Evolutionary conservation across 331 rosid species (phyloP).

Genomic region (Cydonia oblonga): DNA sequence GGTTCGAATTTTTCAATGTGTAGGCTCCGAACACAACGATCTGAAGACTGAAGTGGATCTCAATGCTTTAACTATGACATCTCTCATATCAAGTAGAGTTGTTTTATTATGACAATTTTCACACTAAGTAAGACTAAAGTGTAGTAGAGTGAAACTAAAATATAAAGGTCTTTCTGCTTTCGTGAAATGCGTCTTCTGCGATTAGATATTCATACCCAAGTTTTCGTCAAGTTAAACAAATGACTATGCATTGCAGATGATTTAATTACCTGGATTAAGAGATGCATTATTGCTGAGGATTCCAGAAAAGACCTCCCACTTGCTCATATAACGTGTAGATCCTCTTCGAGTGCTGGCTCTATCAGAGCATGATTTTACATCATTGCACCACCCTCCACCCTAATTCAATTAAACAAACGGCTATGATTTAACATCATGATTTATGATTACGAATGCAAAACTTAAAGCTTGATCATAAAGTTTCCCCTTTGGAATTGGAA

Average conservation of each 20-base stretch:
- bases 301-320: slow-evolving; percentile 58
- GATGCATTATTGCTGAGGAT: slow-evolving; percentile 66
- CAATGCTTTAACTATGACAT: background rate
- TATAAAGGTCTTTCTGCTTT: too few species aligned
- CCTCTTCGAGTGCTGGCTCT: slow-evolving; percentile 73
- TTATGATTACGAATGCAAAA: background rate
- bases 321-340: slow-evolving; percentile 63
- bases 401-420: background rate
- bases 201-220: accelerated
- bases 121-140: accelerated
- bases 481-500: too few species aligned
- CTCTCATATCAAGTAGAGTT: too few species aligned
- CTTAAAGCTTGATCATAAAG: background rate
- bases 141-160: too few species aligned
- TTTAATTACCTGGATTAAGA: slow-evolving; percentile 60
- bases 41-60: too few species aligned
- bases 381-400: slow-evolving; percentile 99
- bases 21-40: accelerated
- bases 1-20: too few species aligned
- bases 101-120: too few species aligned
- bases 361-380: slow-evolving; percentile 54
- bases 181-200: background rate
- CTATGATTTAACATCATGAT: background rate
- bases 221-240: background rate
- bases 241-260: background rate